Conservation (phyloP, 768 basidiomycete species). For the Suillus decipiens region DNA sequence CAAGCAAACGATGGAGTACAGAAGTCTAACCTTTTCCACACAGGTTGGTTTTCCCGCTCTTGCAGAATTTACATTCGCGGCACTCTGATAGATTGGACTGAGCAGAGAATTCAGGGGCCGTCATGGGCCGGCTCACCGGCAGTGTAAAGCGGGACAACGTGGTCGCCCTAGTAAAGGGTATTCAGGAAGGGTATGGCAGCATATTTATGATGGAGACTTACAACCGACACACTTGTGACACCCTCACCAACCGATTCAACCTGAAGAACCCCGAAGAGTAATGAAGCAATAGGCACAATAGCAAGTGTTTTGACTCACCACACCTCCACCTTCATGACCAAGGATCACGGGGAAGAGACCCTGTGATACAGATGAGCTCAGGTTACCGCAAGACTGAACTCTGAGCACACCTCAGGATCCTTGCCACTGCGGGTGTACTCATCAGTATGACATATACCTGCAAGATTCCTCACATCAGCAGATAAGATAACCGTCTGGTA, state of each 20-base stretch:
- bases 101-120: not conserved
- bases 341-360: constrained; percentile 92
- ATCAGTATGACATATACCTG: constrained; percentile 96
- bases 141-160: constrained; percentile 96
- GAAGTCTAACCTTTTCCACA: constrained; percentile 76
- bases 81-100: constrained; percentile 58
- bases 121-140: constrained; percentile 57
- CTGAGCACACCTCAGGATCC: constrained; percentile 78
- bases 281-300: constrained; percentile 1
- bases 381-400: not conserved
- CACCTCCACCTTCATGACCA: constrained; percentile 92
- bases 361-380: constrained; percentile 37
- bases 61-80: constrained; percentile 98
- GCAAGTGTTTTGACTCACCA: constrained; percentile 50
- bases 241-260: constrained; percentile 98
- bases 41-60: constrained; percentile 97
- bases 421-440: constrained; percentile 96
- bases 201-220: constrained; percentile 28
- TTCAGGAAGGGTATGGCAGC: constrained; percentile 1
- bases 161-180: constrained; percentile 65
- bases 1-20: not conserved
- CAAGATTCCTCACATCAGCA: constrained; percentile 12
- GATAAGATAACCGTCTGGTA: constrained; percentile 11
- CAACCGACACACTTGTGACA: constrained; percentile 74
- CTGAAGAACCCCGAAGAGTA: constrained; percentile 37